These are phyloP conservation scores for Pseudopyricularia javanii DNA, from an alignment of 2,329 filamentous ascomycete species.

Conservation along the genomic window DNA sequence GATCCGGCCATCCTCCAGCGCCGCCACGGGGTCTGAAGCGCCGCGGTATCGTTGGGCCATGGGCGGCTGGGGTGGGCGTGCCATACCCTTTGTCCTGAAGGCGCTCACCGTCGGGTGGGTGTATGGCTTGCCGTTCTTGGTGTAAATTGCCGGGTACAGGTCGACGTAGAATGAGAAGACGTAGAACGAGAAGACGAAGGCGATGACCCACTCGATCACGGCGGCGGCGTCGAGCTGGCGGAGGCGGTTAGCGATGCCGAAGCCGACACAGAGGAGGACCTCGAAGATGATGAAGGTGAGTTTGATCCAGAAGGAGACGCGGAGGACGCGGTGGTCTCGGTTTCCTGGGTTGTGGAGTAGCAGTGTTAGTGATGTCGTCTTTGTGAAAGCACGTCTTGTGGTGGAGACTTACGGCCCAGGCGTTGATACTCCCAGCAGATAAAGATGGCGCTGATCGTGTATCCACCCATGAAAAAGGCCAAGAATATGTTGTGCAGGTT, in stretches of 20 bases:
- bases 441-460: slow-evolving; percentile 74
- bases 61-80: background rate
- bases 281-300: slow-evolving; percentile 74
- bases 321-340: slow-evolving; percentile 61
- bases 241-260: slow-evolving; percentile 44
- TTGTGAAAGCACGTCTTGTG: too few species aligned
- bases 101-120: background rate
- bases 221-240: slow-evolving; percentile 54
- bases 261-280: slow-evolving; percentile 59
- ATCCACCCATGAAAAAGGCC: slow-evolving; percentile 72
- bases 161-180: slow-evolving; percentile 79
- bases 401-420: slow-evolving; percentile 53
- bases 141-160: slow-evolving; percentile 64
- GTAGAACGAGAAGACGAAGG: slow-evolving; percentile 81
- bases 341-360: slow-evolving; percentile 37
- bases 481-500: slow-evolving; percentile 65
- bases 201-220: slow-evolving; percentile 66
- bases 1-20: background rate
- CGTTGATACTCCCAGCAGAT: slow-evolving; percentile 85
- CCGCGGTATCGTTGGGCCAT: background rate
- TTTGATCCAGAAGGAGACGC: slow-evolving; percentile 78
- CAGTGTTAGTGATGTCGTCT: background rate
- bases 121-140: slow-evolving; percentile 25
- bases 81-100: slow-evolving; percentile 3
- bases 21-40: background rate